These are phyloP conservation scores for Pseudogymnoascus sp. DNA, from an alignment of 2,329 filamentous ascomycete genomes.

Conservation along the genomic window DNA sequence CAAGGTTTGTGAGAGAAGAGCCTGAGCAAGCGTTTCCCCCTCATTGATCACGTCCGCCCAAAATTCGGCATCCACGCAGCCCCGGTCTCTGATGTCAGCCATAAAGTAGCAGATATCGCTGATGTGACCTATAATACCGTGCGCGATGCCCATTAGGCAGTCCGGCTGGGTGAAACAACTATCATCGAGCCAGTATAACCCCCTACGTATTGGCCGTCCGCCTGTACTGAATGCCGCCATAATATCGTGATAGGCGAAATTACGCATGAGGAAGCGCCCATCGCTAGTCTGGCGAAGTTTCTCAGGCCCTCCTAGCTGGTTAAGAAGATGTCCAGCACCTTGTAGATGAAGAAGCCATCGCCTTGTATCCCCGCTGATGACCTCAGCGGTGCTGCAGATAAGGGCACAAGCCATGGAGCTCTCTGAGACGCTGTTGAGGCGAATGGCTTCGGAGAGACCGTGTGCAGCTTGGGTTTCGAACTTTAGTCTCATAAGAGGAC, in stretches of 20 bases:
- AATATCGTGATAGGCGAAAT: slow-evolving; percentile 18
- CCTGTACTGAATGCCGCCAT: slow-evolving; percentile 17
- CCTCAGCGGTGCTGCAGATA: slow-evolving; percentile 15
- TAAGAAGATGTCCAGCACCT: slow-evolving; percentile 17
- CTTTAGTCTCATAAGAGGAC: slow-evolving; percentile 9
- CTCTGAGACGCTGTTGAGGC: slow-evolving; percentile 15
- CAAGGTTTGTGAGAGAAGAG: slow-evolving; percentile 12
- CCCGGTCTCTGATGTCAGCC: slow-evolving; percentile 13
- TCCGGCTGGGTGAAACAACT: slow-evolving; percentile 10
- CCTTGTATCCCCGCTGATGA: slow-evolving; percentile 15
- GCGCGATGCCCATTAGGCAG: slow-evolving; percentile 16
- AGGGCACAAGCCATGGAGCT: slow-evolving; percentile 16
- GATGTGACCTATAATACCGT: slow-evolving; percentile 15
- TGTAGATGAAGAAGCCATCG: slow-evolving; percentile 17
- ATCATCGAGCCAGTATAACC: slow-evolving; percentile 14
- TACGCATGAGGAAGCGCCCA: slow-evolving; percentile 15
- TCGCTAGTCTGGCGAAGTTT: slow-evolving; percentile 12
- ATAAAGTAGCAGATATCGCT: slow-evolving; percentile 16
- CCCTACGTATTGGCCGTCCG: slow-evolving; percentile 11
- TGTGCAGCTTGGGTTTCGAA: slow-evolving; percentile 16
- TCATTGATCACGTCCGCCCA: slow-evolving; percentile 4
- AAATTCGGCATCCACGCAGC: neutral
- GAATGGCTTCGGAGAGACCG: slow-evolving; percentile 16
- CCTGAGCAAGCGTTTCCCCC: slow-evolving; percentile 11
- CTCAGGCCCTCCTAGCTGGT: slow-evolving; percentile 13